Base-by-base conservation (phyloP, 2,329 filamentous ascomycete genomes). In the Penicillium griseofulvum region DNA sequence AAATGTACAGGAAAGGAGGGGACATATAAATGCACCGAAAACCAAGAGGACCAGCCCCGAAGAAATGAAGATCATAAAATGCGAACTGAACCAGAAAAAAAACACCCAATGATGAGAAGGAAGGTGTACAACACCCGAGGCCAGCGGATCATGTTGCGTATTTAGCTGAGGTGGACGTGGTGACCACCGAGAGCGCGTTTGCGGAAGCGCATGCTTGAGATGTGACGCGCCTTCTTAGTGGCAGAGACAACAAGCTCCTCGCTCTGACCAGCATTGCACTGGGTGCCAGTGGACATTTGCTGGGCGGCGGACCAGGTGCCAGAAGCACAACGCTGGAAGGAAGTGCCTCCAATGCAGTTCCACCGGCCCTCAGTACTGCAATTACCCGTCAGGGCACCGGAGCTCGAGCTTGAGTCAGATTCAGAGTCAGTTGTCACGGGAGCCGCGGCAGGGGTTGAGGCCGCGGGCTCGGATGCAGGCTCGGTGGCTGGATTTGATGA, bases 271-370 rank as follows among this genome's bases (percentile, higher is more conserved):
- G 70, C 60, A 8, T 57, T 73, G 70, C 84, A 87, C 28, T 72
- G 71, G 14, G 81, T 85, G 36, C 84, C 84, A 1, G 74, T 60
- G 1, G 83, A 79, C 77, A 86, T 78, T 34, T 71, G 63, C 55
- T 81, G 75, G 37, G 75, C 58, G 6, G 62, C 65, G 17, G 80
- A 78, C 84, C 84, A 87, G 51, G 69, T 62, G 6, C 84, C 84
- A 14, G 77, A 80, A n/a, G 82, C 83, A 62, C 84, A 87, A 53
- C 83, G 83, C 72, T 87, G 84, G 77, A 84, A 87, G 47, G 78
- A 75, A 24, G 69, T 72, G 47, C 83, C 83, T 17, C 72, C 75
- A 26, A 84, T 72, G 66, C 85, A 87, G 71, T 83, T 81, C 82
- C 82, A 87, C 16, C 70, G 62, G 19, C 85, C 85, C 63, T 87